Percentiles rank a stretch among this genome's conserved stretches.
Conservation (phyloP, 2,329 filamentous ascomycete species). For the Cladosporium velox region DNA sequence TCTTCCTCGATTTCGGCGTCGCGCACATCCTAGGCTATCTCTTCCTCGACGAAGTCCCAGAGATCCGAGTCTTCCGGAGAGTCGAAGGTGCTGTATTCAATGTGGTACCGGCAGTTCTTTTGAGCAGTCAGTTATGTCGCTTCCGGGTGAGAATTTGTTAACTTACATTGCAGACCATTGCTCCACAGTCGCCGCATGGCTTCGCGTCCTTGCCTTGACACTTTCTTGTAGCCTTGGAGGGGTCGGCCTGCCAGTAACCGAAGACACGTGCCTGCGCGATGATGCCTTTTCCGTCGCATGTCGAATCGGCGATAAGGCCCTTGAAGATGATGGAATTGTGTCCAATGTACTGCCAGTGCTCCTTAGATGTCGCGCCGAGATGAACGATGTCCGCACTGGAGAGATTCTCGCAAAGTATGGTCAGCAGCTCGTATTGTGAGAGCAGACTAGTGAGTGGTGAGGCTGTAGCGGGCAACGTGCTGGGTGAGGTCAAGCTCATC, state of each 20-base stretch:
- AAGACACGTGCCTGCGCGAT: not conserved
- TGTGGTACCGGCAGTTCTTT: conserved; percentile 8
- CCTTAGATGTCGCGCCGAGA: conserved; percentile 21
- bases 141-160: not conserved
- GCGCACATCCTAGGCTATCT: not conserved
- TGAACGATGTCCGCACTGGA: conserved; percentile 24
- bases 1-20: not conserved
- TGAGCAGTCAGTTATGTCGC: not conserved
- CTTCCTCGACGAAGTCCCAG: not conserved
- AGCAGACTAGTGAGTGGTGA: conserved; percentile 2
- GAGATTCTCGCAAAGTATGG: not conserved
- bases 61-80: no score
- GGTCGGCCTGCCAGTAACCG: not conserved
- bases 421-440: conserved; percentile 16
- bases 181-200: conserved; percentile 19
- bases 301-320: not conserved
- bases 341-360: conserved; percentile 20
- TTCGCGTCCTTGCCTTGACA: conserved; percentile 15
- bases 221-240: not conserved
- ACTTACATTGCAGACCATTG: conserved; percentile 23
- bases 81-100: not conserved
- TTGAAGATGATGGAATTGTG: conserved; percentile 2
- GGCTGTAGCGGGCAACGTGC: not conserved
- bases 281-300: conserved; percentile 8
- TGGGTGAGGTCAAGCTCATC: not conserved